phyloP scores from a whole-genome alignment of 192 early-diverging fungal species.

The Obelidium mucronatum region DNA sequence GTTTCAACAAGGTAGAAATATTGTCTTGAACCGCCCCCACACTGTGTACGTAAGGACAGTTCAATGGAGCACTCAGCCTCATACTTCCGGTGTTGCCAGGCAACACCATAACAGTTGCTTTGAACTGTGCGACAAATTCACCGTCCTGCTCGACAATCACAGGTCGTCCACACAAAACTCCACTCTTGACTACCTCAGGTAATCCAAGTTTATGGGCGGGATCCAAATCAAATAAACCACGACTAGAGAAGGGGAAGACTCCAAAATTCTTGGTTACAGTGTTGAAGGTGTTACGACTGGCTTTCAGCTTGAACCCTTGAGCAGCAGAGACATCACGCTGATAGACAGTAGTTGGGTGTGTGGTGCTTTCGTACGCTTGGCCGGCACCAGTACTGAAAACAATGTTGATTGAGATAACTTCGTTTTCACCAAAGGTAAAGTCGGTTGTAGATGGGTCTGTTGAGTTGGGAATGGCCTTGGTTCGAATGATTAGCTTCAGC shows the following conservation, averaged over 20 bases:
- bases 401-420: conserved; percentile 92
- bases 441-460: conserved; percentile 61
- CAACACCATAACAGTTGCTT: conserved; percentile 84
- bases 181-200: conserved; percentile 81
- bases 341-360: conserved; percentile 77
- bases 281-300: conserved; percentile 73
- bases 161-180: conserved; percentile 75
- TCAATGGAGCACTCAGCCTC: conserved; percentile 71
- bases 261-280: conserved; percentile 78
- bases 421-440: conserved; percentile 76
- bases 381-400: conserved; percentile 80
- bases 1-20: conserved; percentile 47
- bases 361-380: conserved; percentile 56
- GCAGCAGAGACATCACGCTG: conserved; percentile 79
- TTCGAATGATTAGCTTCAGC: background rate
- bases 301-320: conserved; percentile 86
- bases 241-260: conserved; percentile 84
- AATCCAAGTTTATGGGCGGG: conserved; percentile 84
- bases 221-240: conserved; percentile 75
- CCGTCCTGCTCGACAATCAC: conserved; percentile 74
- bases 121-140: conserved; percentile 80
- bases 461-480: conserved; percentile 71
- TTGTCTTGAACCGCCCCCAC: conserved; percentile 60
- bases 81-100: conserved; percentile 66
- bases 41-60: conserved; percentile 78